Percentiles rank a stretch among this genome's conserved stretches.
Evolutionary conservation across 2,329 filamentous ascomycete species (phyloP).

Genomic region (Laburnicola sp.): DNA sequence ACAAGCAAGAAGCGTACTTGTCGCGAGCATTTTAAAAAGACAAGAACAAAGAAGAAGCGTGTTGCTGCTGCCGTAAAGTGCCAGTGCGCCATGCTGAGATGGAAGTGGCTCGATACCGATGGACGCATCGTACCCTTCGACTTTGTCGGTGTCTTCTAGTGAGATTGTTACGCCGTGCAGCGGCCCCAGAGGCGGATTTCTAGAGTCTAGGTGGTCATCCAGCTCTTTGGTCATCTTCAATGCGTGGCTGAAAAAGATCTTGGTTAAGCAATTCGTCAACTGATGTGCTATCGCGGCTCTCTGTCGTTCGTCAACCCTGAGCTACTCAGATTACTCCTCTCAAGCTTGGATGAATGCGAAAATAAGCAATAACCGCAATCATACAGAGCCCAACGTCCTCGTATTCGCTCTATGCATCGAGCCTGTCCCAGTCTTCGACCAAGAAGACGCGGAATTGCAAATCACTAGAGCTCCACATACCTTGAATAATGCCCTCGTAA

Average conservation of each 20-base stretch:
- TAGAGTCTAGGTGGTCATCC: slow-evolving; percentile 47
- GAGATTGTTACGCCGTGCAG: slow-evolving; percentile 54
- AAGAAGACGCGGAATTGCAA: neutral
- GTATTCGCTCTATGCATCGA: too few species aligned
- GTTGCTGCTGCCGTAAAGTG: slow-evolving; percentile 48
- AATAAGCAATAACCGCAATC: too few species aligned
- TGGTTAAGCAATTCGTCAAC: slow-evolving; percentile 48
- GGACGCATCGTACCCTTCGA: slow-evolving; percentile 50
- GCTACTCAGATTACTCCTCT: too few species aligned
- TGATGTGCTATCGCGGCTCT: slow-evolving; percentile 54
- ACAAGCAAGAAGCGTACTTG: too few species aligned
- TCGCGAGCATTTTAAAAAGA: slow-evolving; percentile 40
- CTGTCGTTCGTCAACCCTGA: slow-evolving; percentile 16
- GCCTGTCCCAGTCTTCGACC: neutral
- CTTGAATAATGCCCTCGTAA: slow-evolving; percentile 51
- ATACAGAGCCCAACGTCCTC: neutral
- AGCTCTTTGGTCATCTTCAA: slow-evolving; percentile 40
- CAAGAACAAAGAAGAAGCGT: slow-evolving; percentile 48
- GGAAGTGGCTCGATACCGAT: slow-evolving; percentile 39
- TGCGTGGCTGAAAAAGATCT: slow-evolving; percentile 41
- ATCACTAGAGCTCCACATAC: slow-evolving; percentile 15
- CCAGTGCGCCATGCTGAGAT: slow-evolving; percentile 32
- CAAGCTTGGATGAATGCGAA: too few species aligned
- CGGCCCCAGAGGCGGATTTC: slow-evolving; percentile 48
- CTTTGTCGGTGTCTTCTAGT: slow-evolving; percentile 55